Percentiles rank a stretch among this genome's conserved stretches.
phyloP scores from a whole-genome alignment of 495 filamentous ascomycete species.

The Niebla homalea region DNA sequence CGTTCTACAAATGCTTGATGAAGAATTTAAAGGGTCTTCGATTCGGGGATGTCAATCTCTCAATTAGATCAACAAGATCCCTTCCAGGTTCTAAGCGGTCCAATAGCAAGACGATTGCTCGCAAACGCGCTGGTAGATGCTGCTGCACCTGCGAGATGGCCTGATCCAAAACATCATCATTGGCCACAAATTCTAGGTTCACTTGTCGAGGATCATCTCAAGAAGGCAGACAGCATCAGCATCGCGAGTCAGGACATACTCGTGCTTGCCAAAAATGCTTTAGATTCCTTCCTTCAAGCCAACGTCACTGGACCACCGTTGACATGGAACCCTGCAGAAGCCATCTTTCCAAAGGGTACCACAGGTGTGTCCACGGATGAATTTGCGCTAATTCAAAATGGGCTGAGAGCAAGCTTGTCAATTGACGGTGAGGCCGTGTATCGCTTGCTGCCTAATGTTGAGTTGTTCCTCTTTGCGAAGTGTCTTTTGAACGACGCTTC shows the following conservation, averaged over 20 bases:
- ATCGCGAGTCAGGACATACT: slow-evolving; percentile 24
- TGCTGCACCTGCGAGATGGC: too few species aligned
- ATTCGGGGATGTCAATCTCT: too few species aligned
- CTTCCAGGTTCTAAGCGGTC: too few species aligned
- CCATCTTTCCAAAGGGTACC: slow-evolving; percentile 37
- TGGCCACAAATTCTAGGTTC: not conserved
- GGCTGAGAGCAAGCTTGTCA: slow-evolving; percentile 50
- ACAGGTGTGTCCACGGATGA: slow-evolving; percentile 17
- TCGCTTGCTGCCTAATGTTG: slow-evolving; percentile 64
- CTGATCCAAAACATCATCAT: not conserved
- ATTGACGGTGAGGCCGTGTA: slow-evolving; percentile 82
- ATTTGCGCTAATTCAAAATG: slow-evolving; percentile 26
- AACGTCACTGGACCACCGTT: slow-evolving; percentile 83
- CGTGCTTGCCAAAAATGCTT: slow-evolving; percentile 52
- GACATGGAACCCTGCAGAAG: slow-evolving; percentile 36
- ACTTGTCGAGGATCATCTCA: not conserved
- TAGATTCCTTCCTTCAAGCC: slow-evolving; percentile 77
- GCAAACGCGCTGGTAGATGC: too few species aligned
- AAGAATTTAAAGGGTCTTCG: too few species aligned
- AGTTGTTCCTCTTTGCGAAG: slow-evolving; percentile 68
- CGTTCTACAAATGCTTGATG: too few species aligned
- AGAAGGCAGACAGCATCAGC: not conserved
- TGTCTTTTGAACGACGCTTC: slow-evolving; percentile 44
- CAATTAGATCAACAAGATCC: too few species aligned
- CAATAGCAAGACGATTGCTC: too few species aligned